Percentiles rank a stretch among this genome's conserved stretches.
phyloP scores from a whole-genome alignment of 1,139 yeast species.

The Diutina scorzettiae region DNA sequence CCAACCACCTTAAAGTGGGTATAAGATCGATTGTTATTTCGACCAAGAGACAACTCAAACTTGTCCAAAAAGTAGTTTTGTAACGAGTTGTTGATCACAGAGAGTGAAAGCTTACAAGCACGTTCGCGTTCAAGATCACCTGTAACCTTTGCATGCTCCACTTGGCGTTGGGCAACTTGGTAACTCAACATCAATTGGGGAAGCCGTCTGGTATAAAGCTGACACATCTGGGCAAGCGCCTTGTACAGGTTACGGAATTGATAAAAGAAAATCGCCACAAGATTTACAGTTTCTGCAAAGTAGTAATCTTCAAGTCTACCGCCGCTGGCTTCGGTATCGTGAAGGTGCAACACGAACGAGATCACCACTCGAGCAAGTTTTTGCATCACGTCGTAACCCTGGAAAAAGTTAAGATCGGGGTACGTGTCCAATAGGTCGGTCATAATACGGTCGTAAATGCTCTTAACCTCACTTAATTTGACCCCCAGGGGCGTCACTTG shows the following conservation, averaged over 20 bases:
- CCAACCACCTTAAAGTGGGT: constrained; percentile 4
- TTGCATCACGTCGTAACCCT: constrained; percentile 5
- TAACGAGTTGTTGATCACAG: not conserved
- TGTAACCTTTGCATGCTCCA: not conserved
- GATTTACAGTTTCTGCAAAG: not conserved
- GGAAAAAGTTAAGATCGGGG: constrained; percentile 6
- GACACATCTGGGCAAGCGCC: constrained; percentile 4
- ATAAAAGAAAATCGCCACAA: constrained; percentile 3
- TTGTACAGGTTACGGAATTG: constrained; percentile 5
- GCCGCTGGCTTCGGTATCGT: not conserved
- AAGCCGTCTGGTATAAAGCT: not conserved
- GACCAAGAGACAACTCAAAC: not conserved
- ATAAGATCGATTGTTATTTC: not conserved
- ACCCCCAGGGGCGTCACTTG: not conserved
- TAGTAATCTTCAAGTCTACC: not conserved
- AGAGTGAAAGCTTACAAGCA: not conserved
- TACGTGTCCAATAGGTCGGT: not conserved
- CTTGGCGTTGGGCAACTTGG: constrained; percentile 1
- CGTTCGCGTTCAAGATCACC: not conserved
- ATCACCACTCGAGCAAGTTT: not conserved
- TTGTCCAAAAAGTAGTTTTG: constrained; percentile 3
- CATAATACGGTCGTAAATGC: not conserved
- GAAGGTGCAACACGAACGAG: not conserved
- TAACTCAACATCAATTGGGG: constrained; percentile 2
- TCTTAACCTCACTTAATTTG: not conserved